Evolutionary conservation across 192 early-diverging fungal genomes (phyloP).

Genomic region (Phlyctochytrium arcticum): DNA sequence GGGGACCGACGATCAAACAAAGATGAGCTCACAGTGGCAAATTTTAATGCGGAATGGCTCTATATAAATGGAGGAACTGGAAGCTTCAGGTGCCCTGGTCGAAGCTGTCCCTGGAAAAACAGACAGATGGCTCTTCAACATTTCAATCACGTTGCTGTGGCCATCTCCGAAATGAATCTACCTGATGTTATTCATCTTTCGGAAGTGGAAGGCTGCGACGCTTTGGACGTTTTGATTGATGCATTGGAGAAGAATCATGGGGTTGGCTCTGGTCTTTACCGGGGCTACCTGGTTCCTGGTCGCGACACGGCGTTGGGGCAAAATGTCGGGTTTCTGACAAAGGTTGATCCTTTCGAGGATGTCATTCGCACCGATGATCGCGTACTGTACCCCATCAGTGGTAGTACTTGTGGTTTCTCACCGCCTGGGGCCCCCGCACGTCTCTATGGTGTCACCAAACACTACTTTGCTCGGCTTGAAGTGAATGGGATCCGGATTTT

Average conservation of each 20-base stretch:
- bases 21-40: slow-evolving; percentile 8
- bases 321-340: slow-evolving; percentile 12
- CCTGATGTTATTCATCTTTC: slow-evolving; percentile 14
- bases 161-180: slow-evolving; percentile 1
- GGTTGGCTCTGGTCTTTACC: neutral
- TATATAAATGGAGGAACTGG: slow-evolving; percentile 13
- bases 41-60: slow-evolving; percentile 22
- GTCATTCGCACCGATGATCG: slow-evolving; percentile 16
- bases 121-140: slow-evolving; percentile 6
- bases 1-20: slow-evolving; percentile 1
- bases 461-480: slow-evolving; percentile 10
- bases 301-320: slow-evolving; percentile 15
- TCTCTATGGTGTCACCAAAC: slow-evolving; percentile 3
- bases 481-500: slow-evolving; percentile 9
- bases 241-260: slow-evolving; percentile 1
- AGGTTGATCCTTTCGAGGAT: slow-evolving; percentile 2
- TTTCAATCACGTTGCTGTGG: neutral
- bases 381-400: slow-evolving; percentile 5
- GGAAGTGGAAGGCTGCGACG: slow-evolving; percentile 17
- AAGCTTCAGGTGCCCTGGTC: slow-evolving; percentile 6
- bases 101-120: slow-evolving; percentile 15
- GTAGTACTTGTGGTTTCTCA: slow-evolving; percentile 1
- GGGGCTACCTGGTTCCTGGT: slow-evolving; percentile 16
- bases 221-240: slow-evolving; percentile 5
- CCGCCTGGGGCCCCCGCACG: neutral